phyloP scores from a whole-genome alignment of 1,139 yeast species.

The Candida labiduridarum region DNA sequence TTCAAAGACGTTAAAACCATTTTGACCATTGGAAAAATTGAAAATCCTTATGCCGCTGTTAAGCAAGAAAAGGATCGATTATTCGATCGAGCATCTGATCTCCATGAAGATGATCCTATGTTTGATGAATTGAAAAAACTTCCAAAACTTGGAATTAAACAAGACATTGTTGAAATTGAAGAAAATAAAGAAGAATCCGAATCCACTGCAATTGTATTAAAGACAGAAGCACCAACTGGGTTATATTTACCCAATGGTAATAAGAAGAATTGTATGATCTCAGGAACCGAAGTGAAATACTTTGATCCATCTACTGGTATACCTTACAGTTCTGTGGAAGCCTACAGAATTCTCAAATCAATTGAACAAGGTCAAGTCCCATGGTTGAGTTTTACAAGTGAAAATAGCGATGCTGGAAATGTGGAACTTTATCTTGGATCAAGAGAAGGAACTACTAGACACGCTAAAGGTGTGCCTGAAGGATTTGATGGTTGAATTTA shows the following conservation, averaged over 20 bases:
- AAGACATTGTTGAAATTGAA: conserved; percentile 48
- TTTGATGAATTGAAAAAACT: conserved; percentile 57
- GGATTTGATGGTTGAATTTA: conserved; percentile 53
- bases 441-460: conserved; percentile 51
- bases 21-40: conserved; percentile 47
- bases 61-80: conserved; percentile 39
- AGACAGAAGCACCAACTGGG: conserved; percentile 75
- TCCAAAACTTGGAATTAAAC: conserved; percentile 67
- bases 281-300: conserved; percentile 79
- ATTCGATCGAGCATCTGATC: conserved; percentile 35
- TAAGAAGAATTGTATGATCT: conserved; percentile 71
- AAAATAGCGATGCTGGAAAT: conserved; percentile 60
- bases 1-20: conserved; percentile 58
- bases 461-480: conserved; percentile 88
- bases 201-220: conserved; percentile 49
- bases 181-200: conserved; percentile 43
- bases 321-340: conserved; percentile 82
- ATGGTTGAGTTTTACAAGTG: conserved; percentile 59
- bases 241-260: conserved; percentile 71
- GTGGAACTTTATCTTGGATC: conserved; percentile 59
- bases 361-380: conserved; percentile 66
- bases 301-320: conserved; percentile 87
- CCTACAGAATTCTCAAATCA: conserved; percentile 68
- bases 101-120: conserved; percentile 40
- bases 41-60: conserved; percentile 40